Evolutionary conservation across 1,284 basidiomycete genomes (phyloP), one percentile per base, ranked within the genome.

Genomic region (Porodaedalea pini): DNA sequence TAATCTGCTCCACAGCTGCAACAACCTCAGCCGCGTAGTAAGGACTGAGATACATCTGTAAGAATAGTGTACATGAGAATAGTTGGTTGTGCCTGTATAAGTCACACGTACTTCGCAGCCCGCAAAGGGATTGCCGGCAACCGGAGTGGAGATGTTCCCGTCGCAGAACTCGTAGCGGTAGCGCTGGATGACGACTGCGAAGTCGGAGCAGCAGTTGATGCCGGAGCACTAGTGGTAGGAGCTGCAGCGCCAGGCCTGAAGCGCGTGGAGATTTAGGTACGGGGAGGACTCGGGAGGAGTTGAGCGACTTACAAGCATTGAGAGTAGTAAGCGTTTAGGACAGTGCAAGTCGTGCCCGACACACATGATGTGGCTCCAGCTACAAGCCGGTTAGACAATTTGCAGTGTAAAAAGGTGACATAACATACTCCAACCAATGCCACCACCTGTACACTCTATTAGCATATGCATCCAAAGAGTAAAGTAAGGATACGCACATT

Each of bases 1-100:
- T 71, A 62, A 85, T 81, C 19, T 66, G 58, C 11, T 70, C 72
- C n/a, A 77, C 80, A 15, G 80, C 82, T 32, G 78, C 75, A 2
- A 63, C 56, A 51, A 83, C 74, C 67, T 85, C 80, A 48, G 67
- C 65, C 29, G 78, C 77, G 62, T 83, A 83, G 70, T 74, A 78
- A 3, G 80, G 80, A 59, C 75, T 78, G 50, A 80, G 64, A 68
- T 75, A 83, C 54, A 76, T 66, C 76, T 80, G 41, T 44, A 36
- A 13, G 44, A 19, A 44, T 6, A 15, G n/a, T n/a, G 3, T 19
- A 36, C 17, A 29, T 29, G 13, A 40, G 43, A 4, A 54, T 13
- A 23, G 19, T n/a, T 34, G 10, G 15, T 4, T 13, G 21, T 15
- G 13, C 29, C 19, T 39, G 36, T 13, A 2, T n/a, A n/a, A 43